Base-by-base conservation (phyloP, 2,329 filamentous ascomycete species). In the Fusarium fracticaudum region DNA sequence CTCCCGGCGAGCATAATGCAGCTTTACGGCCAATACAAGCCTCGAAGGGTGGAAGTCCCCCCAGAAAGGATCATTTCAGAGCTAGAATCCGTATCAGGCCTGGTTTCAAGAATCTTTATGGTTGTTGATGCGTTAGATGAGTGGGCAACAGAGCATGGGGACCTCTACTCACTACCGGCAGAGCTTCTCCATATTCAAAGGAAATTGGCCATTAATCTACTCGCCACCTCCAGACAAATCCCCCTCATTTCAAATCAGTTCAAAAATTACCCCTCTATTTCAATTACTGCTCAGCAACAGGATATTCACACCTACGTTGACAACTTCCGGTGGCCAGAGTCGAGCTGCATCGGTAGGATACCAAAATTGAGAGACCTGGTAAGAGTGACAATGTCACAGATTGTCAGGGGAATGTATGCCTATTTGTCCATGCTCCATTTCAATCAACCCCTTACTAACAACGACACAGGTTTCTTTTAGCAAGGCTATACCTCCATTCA, bases 331-430 rank as follows among this genome's bases (percentile, higher is more conserved):
- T 51, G 48, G 48, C 15, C 31, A 18, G 17, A 33, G n/a, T 51
- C 22, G 15, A 51, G 48, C 22, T 51, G 48, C 4, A 24, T 35
- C 8, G 11, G 45, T 5, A 47, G 2, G 0, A 22, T 8, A 29
- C 0, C 18, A 15, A 2, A 0, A 22, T 8, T 47, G 3, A 0
- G 6, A 47, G 6, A 0, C 4, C 0, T 29, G 3, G 6, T 47
- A 22, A 47, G 11, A 8, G 4, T 0, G 3, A 0, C 0, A 0
- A n/a, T 50, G 14, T 18, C 47, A 3, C 22, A 33, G 4, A 8
- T 13, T 4, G 10, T 9, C 0, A 6, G 0, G 0, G 20, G 29
- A 18, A n/a, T 50, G 29, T 50, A n/a, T n/a, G n/a, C n/a, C n/a
- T n/a, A n/a, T n/a, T n/a, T n/a, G n/a, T n/a, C n/a, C n/a, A n/a